These are phyloP conservation scores for Rhododendron ovatum DNA, from an alignment of 148 eudicot species.

Conservation along the genomic window DNA sequence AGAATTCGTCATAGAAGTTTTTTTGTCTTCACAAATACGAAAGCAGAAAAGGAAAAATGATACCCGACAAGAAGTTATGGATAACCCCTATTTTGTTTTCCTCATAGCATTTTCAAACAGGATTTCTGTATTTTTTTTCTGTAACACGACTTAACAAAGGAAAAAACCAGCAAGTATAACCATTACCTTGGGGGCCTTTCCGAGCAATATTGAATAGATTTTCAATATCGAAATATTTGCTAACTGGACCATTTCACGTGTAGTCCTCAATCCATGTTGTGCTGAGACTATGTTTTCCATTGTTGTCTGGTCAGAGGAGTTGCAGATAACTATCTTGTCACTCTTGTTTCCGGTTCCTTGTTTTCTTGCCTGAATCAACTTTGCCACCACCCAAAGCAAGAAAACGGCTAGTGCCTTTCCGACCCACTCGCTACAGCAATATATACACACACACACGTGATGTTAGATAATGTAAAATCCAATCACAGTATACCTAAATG, in stretches of 20 bases:
- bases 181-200: constrained; percentile 72
- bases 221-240: constrained; percentile 69
- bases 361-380: constrained; percentile 46
- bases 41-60: not conserved
- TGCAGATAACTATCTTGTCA: constrained; percentile 52
- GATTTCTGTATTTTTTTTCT: not conserved
- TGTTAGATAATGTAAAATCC: not conserved
- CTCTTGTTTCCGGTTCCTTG: constrained; percentile 24
- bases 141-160: not conserved
- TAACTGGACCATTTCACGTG: constrained; percentile 49
- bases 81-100: not conserved
- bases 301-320: constrained; percentile 61
- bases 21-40: not conserved
- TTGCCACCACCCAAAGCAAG: constrained; percentile 48
- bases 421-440: constrained; percentile 61
- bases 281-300: constrained; percentile 83
- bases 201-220: constrained; percentile 55
- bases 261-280: constrained; percentile 64
- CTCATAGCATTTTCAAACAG: not conserved
- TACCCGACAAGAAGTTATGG: not conserved
- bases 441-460: not conserved
- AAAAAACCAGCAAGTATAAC: not conserved
- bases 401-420: constrained; percentile 62
- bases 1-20: not conserved
- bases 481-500: not conserved